Evolutionary conservation across 2,329 filamentous ascomycete genomes (phyloP).

Genomic region (Phyllosticta citrichinensis): DNA sequence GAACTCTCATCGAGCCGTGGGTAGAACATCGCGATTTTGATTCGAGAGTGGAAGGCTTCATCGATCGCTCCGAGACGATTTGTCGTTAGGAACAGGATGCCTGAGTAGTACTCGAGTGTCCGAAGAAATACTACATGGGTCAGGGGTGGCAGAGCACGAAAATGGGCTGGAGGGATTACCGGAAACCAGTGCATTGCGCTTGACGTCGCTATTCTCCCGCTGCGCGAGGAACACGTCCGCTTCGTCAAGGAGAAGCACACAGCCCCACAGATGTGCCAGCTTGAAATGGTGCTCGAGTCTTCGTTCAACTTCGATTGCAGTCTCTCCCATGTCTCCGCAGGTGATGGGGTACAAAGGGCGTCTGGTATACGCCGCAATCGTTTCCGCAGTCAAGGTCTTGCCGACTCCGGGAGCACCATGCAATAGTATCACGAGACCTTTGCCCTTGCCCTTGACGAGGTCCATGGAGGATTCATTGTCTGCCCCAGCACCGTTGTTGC

Average conservation of each 20-base stretch:
- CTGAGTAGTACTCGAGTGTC: slow-evolving; percentile 10
- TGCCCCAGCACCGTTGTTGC: slow-evolving; percentile 9
- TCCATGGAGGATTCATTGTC: not conserved
- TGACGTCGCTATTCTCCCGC: slow-evolving; percentile 37
- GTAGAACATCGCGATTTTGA: slow-evolving; percentile 8
- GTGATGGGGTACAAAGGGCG: slow-evolving; percentile 2
- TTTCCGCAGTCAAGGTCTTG: slow-evolving; percentile 1
- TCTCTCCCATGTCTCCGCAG: slow-evolving; percentile 12
- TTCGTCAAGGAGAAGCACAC: slow-evolving; percentile 8
- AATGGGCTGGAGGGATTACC: not conserved
- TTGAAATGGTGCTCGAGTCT: slow-evolving; percentile 11
- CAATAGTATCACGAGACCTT: not conserved
- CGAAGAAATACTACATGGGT: slow-evolving; percentile 9
- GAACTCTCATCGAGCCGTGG: slow-evolving; percentile 3
- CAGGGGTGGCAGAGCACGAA: not conserved
- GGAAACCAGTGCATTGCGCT: slow-evolving; percentile 18
- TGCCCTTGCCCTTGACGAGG: not conserved
- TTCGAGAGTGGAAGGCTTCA: slow-evolving; percentile 6
- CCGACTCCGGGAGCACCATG: slow-evolving; percentile 1
- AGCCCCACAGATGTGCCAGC: slow-evolving; percentile 9
- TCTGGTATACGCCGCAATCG: not conserved
- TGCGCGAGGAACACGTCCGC: slow-evolving; percentile 45
- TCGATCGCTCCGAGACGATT: slow-evolving; percentile 24
- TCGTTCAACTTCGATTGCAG: slow-evolving; percentile 10
- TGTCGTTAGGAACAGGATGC: slow-evolving; percentile 26